Base-by-base conservation (phyloP, 129 eudicot species). In the Apium graveolens region DNA sequence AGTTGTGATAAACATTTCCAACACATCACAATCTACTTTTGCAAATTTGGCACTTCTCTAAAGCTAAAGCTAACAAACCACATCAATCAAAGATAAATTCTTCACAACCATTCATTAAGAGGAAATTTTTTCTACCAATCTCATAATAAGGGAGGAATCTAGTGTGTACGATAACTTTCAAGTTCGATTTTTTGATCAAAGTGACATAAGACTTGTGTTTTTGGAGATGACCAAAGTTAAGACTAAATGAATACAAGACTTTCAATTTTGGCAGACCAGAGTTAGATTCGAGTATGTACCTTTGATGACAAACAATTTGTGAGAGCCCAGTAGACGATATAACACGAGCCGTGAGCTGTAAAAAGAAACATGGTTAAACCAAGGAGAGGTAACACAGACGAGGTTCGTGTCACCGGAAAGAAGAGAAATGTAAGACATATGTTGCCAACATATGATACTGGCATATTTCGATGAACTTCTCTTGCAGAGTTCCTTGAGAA, bases 341-440 rank as follows among this genome's bases (percentile, higher is more conserved):
- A 93, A 73, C 89, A 87, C 51, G 87, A 49, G 20, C 98, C 98
- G 79, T 93, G 98, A 26, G 96, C 82, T 48, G 98, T 83, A 87
- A 93, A 91, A 44, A 91, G 81, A 51, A 89, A 76, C 96, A 91
- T 89, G n/a, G 78, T 80, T 0, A 93, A 80, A 51, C 97, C 97
- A 3, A 93, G 81, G 38, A 93, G 48, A 12, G 86, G 87, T 37
- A 91, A 43, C n/a, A 93, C 77, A 29, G 98, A 85, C 24, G 98
- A 93, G 29, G 89, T 90, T 18, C 98, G 91, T 38, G 93, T 85
- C 86, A 93, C 98, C 21, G 98, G 98, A 65, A 87, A 91, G 74
- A 93, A 93, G 48, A 93, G 77, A 73, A 93, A 88, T 0, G 89
- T 84, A 45, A 93, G 78, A 37, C 90, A 85, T 55, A 93, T 79